Evolutionary conservation across 805 yeast species (phyloP), one percentile per base, ranked within the genome.

Genomic region (Blastobotrys americana): DNA sequence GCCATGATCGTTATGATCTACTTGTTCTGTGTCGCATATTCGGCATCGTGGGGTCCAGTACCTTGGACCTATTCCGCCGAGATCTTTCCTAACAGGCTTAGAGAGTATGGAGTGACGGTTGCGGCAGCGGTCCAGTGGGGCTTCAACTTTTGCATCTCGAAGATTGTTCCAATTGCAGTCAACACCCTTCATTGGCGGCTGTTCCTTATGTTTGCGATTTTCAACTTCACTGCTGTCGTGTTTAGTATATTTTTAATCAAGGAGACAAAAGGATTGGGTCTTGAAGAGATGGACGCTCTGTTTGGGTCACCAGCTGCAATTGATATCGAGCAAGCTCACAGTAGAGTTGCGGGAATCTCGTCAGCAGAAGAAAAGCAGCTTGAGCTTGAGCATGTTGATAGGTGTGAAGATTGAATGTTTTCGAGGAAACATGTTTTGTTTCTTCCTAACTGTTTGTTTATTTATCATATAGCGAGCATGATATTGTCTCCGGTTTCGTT

Each of bases 241-340:
- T 84, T 79, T 62, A 81, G 82, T 42, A 76, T 73, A 71, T 78
- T 83, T 71, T 71, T 73, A 54, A 76, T 84, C 52, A 76, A 78
- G 56, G 87, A 82, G 66, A 84, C 94, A 45, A 78, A 75, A 66
- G 90, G 90, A 48, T 72, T 84, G 58, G 71, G 84, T 37, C 73
- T 84, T 63, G 93, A 84, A 66, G 87, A 83, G 66, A 84, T 84
- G 55, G 86, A 83, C 60, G 77, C 73, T 56, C 68, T 79, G 69
- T 71, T 67, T 53, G 61, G 45, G 5, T 39, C 49, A 31, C 45
- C 51, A 8, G 43, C 41, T 31, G 52, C 52, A 19, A 39, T 50
- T 38, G 52, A 54, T 37, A 47, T 42, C 34, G 42, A 36, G 3
- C 39, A 42, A 8, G 22, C 44, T 16, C 44, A 42, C 33, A 41